These are phyloP conservation scores for Saccharata proteae DNA, from an alignment of 2,329 filamentous ascomycete genomes.

Conservation along the genomic window DNA sequence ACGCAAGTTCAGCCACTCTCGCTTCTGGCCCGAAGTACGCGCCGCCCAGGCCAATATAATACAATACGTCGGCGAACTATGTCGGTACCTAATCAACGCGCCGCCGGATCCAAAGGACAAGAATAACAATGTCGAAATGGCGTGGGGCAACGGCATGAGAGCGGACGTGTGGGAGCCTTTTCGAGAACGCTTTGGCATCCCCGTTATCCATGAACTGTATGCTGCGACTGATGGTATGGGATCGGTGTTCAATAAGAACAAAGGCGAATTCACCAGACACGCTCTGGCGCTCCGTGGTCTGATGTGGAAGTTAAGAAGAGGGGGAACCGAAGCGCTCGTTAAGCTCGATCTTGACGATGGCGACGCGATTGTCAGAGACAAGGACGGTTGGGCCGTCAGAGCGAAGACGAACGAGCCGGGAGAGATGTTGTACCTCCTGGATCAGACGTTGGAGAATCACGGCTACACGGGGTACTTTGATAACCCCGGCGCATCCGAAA, in stretches of 20 bases:
- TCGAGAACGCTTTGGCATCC: slow-evolving; percentile 49
- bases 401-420: slow-evolving; percentile 22
- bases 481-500: slow-evolving; percentile 21
- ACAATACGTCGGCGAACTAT: slow-evolving; percentile 67
- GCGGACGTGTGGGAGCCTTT: slow-evolving; percentile 59
- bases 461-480: slow-evolving; percentile 20
- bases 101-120: slow-evolving; percentile 49
- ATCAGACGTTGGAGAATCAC: slow-evolving; percentile 14
- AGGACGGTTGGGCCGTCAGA: slow-evolving; percentile 21
- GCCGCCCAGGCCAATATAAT: slow-evolving; percentile 57
- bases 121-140: slow-evolving; percentile 44
- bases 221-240: slow-evolving; percentile 60
- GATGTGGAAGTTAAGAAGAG: slow-evolving; percentile 22
- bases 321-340: slow-evolving; percentile 19
- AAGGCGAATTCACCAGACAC: slow-evolving; percentile 21
- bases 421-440: slow-evolving; percentile 22
- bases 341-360: slow-evolving; percentile 25
- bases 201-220: slow-evolving; percentile 60
- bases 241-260: slow-evolving; percentile 20
- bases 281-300: slow-evolving; percentile 22
- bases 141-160: slow-evolving; percentile 55
- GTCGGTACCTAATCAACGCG: slow-evolving; percentile 58
- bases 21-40: slow-evolving; percentile 64
- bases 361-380: slow-evolving; percentile 23
- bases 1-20: slow-evolving; percentile 55